These are phyloP conservation scores for Metarhizium brunneum DNA, from an alignment of 2,329 filamentous ascomycete species.

Conservation along the genomic window DNA sequence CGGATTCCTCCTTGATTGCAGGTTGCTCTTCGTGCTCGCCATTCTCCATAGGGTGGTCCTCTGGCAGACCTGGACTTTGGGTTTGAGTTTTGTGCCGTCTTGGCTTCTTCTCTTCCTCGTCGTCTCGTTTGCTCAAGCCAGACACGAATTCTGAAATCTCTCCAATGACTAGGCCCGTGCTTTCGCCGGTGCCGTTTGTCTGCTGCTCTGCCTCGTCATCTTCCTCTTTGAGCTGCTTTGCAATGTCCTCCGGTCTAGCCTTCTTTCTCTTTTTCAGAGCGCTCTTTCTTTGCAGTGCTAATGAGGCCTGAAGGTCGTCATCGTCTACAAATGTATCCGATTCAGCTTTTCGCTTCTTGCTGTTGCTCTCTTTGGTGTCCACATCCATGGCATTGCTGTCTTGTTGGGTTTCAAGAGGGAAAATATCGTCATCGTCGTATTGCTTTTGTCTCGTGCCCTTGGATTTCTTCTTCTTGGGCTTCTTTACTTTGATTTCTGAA, in stretches of 20 bases:
- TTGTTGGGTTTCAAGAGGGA: constrained; percentile 31
- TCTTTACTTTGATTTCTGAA: constrained; percentile 85
- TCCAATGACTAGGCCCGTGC: constrained; percentile 74
- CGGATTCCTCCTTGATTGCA: constrained; percentile 14
- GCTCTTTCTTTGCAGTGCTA: constrained; percentile 72
- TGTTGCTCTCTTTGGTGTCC: constrained; percentile 44
- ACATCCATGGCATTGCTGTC: constrained; percentile 62
- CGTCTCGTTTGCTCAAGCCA: constrained; percentile 62
- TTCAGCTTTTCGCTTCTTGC: constrained; percentile 55
- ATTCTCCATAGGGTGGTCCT: constrained; percentile 38
- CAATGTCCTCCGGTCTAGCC: constrained; percentile 76
- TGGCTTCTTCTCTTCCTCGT: constrained; percentile 44
- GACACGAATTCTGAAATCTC: constrained; percentile 94
- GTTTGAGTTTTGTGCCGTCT: constrained; percentile 20
- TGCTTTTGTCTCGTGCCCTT: constrained; percentile 65
- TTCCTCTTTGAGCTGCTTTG: constrained; percentile 64
- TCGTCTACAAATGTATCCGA: constrained; percentile 75
- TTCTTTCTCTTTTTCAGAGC: constrained; percentile 90
- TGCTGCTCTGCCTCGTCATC: constrained; percentile 40
- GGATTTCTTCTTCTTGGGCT: constrained; percentile 86
- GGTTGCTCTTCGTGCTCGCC: constrained; percentile 15
- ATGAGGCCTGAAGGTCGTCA: constrained; percentile 78
- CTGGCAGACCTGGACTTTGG: constrained; percentile 22
- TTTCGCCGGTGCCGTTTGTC: constrained; percentile 27
- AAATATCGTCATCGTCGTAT: constrained; percentile 53